Percentiles rank a stretch among this genome's conserved stretches.
These are phyloP conservation scores for Petunia secreta DNA, from an alignment of 257 asterid species.

Conservation along the genomic window DNA sequence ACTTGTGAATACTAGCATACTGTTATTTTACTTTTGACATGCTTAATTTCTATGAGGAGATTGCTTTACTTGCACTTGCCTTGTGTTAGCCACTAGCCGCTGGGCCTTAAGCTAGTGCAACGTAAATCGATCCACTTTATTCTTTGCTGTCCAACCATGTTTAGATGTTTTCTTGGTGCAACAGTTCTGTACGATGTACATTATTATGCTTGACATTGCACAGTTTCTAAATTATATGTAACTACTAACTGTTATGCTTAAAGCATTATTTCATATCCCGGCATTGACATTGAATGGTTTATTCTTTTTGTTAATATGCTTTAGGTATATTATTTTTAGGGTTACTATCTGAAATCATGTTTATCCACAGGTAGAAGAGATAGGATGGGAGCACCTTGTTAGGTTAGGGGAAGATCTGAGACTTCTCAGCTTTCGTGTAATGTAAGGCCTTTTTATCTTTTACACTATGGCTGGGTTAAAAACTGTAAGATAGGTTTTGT, in stretches of 20 bases:
- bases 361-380: constrained; percentile 71
- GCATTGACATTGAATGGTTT: neutral
- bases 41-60: too few species aligned
- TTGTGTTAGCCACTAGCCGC: too few species aligned
- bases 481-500: neutral
- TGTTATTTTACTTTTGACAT: too few species aligned
- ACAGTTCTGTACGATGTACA: too few species aligned
- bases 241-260: neutral
- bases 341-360: constrained; percentile 21
- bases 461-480: neutral
- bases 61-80: too few species aligned
- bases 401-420: constrained; percentile 63
- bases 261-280: neutral
- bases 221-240: neutral
- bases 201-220: neutral
- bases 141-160: too few species aligned
- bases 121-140: too few species aligned
- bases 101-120: too few species aligned
- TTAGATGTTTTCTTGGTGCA: too few species aligned
- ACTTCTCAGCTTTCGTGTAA: constrained; percentile 57
- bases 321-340: neutral
- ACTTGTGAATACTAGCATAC: too few species aligned
- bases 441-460: constrained; percentile 43
- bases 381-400: constrained; percentile 81
- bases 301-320: neutral